phyloP scores from a whole-genome alignment of 2,329 filamentous ascomycete species.

The Septoria petroselini region DNA sequence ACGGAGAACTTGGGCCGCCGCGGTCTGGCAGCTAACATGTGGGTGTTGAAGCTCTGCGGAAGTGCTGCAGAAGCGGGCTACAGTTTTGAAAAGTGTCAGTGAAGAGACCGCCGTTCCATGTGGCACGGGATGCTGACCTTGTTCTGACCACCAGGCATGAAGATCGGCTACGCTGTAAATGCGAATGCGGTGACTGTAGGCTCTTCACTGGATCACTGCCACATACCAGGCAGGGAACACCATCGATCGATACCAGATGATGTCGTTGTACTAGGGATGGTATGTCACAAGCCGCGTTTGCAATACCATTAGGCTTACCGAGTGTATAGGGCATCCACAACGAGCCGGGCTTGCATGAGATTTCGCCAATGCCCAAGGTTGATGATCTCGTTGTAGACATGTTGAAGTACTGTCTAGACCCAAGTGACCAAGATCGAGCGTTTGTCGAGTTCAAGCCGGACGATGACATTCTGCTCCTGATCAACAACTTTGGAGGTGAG shows the following conservation, averaged over 20 bases:
- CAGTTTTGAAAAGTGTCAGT: slow-evolving; percentile 42
- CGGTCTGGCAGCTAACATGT: slow-evolving; percentile 50
- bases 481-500: slow-evolving; percentile 50
- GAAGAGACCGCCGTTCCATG: not conserved
- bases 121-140: not conserved
- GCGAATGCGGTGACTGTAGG: slow-evolving; percentile 51
- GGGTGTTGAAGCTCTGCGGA: slow-evolving; percentile 49
- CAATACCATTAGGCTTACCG: no score
- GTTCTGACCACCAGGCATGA: slow-evolving; percentile 29
- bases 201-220: slow-evolving; percentile 52
- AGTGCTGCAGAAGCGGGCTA: slow-evolving; percentile 47
- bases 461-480: slow-evolving; percentile 48
- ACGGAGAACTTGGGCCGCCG: slow-evolving; percentile 49
- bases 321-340: slow-evolving; percentile 47
- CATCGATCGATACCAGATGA: slow-evolving; percentile 45
- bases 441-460: slow-evolving; percentile 49
- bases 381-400: slow-evolving; percentile 50
- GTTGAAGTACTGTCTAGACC: slow-evolving; percentile 49
- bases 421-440: slow-evolving; percentile 48
- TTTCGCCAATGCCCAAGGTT: slow-evolving; percentile 49
- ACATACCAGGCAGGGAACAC: slow-evolving; percentile 51
- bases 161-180: slow-evolving; percentile 47
- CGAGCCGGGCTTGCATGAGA: slow-evolving; percentile 48
- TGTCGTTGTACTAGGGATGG: slow-evolving; percentile 44
- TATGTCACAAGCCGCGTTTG: not conserved